A percentile compares a stretch with the other conserved stretches of the same genome.
Evolutionary conservation across 2,329 filamentous ascomycete species (phyloP).

Genomic region (Didymella pomorum): DNA sequence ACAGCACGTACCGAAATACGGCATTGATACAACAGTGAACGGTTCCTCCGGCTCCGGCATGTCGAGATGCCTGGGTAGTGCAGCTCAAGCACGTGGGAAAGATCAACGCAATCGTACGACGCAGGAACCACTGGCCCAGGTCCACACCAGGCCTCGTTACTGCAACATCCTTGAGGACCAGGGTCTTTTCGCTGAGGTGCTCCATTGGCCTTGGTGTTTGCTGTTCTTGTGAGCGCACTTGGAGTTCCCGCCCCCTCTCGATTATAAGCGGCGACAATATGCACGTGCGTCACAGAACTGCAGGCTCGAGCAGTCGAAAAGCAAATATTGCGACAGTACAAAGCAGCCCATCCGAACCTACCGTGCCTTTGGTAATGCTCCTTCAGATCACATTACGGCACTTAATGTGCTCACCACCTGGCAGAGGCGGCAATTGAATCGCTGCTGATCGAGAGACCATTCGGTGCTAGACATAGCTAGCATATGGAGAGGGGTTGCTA

Average conservation of each 20-base stretch:
- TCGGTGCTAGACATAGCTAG: neutral
- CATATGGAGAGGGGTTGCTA: neutral
- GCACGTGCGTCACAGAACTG: conserved; percentile 3
- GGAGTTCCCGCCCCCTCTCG: neutral
- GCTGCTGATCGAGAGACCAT: conserved; percentile 1
- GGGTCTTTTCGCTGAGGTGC: neutral
- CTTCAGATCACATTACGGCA: neutral
- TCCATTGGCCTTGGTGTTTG: neutral
- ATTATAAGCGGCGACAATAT: conserved; percentile 2
- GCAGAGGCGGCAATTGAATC: neutral
- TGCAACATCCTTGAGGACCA: neutral
- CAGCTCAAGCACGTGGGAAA: neutral
- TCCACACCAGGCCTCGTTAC: neutral
- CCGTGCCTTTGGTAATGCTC: neutral
- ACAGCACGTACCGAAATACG: neutral
- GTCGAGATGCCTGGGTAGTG: neutral
- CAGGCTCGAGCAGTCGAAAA: conserved; percentile 13
- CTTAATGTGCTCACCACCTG: neutral
- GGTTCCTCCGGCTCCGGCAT: neutral
- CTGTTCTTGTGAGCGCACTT: neutral
- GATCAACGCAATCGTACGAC: conserved; percentile 3
- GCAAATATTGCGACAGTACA: neutral
- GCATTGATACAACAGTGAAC: neutral
- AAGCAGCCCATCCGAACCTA: conserved; percentile 1
- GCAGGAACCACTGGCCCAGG: conserved; percentile 3